These are phyloP conservation scores for Annona squamosa DNA, from an alignment of 164 flowering plant genomes.

Conservation along the genomic window DNA sequence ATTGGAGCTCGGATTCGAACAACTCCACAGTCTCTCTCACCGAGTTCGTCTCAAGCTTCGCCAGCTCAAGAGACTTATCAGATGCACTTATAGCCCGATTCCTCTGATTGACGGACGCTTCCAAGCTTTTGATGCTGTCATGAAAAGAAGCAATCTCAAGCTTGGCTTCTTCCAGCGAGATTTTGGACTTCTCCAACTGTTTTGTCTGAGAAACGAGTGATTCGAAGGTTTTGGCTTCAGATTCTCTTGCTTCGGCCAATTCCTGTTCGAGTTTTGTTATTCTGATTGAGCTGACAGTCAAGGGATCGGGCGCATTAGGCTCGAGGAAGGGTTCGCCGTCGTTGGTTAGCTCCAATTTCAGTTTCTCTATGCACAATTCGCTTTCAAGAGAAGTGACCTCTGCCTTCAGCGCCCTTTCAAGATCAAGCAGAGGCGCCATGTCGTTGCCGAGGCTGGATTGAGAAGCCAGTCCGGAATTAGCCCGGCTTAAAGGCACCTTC, in stretches of 20 bases:
- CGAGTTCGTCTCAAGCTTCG: constrained; percentile 6
- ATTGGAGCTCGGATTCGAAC: constrained; percentile 38
- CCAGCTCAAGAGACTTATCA: constrained; percentile 11
- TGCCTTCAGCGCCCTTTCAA: constrained; percentile 22
- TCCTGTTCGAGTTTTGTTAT: constrained; percentile 36
- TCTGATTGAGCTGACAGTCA: constrained; percentile 22
- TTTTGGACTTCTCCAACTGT: constrained; percentile 53
- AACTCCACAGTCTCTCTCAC: constrained; percentile 17
- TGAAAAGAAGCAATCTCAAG: constrained; percentile 30
- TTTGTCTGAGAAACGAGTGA: constrained; percentile 37
- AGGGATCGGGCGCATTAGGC: constrained; percentile 9
- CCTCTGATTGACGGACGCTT: constrained; percentile 6
- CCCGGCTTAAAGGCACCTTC: constrained; percentile 19
- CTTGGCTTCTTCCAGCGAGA: constrained; percentile 53
- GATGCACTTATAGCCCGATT: constrained; percentile 2
- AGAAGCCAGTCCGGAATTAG: neutral
- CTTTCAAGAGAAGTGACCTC: constrained; percentile 22
- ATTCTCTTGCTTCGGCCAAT: constrained; percentile 31
- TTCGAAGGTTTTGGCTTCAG: constrained; percentile 33
- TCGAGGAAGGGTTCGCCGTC: constrained; percentile 19
- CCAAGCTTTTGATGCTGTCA: constrained; percentile 22
- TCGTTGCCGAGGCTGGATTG: neutral
- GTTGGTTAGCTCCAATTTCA: constrained; percentile 28
- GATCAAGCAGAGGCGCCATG: constrained; percentile 8
- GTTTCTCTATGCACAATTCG: constrained; percentile 10